These are phyloP conservation scores for Oenanthe javanica DNA, from an alignment of 140 eudicot species.

Conservation along the genomic window DNA sequence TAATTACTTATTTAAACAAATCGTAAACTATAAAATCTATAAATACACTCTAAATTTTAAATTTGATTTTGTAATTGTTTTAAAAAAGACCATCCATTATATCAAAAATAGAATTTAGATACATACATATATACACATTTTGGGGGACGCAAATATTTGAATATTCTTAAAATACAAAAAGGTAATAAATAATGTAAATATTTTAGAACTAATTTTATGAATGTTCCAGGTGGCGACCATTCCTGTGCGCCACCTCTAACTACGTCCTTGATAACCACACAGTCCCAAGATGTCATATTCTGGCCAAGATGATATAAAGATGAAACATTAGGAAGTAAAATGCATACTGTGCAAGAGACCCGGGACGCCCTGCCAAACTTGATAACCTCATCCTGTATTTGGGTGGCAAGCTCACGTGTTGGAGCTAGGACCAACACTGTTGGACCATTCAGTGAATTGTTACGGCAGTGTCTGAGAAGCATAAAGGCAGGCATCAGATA, in stretches of 20 bases:
- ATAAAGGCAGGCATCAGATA: slow-evolving; percentile 89
- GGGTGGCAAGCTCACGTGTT: slow-evolving; percentile 94
- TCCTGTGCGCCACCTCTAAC: not conserved
- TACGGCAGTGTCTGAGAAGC: slow-evolving; percentile 55
- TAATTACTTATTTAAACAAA: not conserved
- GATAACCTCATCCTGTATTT: slow-evolving; percentile 87
- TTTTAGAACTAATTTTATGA: not conserved
- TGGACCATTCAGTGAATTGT: slow-evolving; percentile 84
- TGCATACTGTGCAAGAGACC: slow-evolving; percentile 76
- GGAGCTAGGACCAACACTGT: slow-evolving; percentile 91
- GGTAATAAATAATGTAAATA: not conserved
- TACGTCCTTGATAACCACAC: not conserved
- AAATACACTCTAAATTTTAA: not conserved
- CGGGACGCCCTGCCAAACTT: slow-evolving; percentile 90
- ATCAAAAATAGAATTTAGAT: not conserved
- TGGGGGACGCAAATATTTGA: not conserved
- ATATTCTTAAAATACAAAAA: not conserved
- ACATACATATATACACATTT: not conserved
- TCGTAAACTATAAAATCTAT: not conserved
- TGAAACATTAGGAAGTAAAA: not conserved
- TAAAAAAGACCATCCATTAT: not conserved
- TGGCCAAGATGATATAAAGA: not conserved
- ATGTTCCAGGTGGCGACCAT: not conserved
- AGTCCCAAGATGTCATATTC: not conserved
- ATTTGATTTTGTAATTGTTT: not conserved